Conservation (phyloP, 2,329 filamentous ascomycete genomes). For the Stemphylium beticola region DNA sequence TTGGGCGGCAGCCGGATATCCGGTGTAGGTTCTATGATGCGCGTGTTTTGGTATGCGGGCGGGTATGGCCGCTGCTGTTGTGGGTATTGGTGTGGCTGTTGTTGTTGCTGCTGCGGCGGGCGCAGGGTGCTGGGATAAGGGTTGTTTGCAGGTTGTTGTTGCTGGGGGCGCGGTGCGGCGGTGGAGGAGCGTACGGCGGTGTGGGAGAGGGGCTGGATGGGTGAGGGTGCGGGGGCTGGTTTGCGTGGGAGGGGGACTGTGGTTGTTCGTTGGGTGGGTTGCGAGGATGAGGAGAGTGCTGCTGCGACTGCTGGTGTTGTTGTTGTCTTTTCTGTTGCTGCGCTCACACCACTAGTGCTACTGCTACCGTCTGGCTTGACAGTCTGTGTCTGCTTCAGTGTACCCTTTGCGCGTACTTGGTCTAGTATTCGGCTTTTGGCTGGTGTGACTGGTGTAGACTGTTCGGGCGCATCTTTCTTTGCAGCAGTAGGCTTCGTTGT, state of each 20-base stretch:
- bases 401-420: constrained; percentile 34
- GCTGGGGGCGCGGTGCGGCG: constrained; percentile 7
- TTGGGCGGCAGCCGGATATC: constrained; percentile 34
- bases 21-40: constrained; percentile 29
- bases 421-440: constrained; percentile 41
- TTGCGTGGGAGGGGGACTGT: constrained; percentile 35
- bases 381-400: constrained; percentile 19
- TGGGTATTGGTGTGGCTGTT: background rate
- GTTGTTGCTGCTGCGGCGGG: no score
- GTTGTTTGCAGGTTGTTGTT: constrained; percentile 9
- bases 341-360: no score
- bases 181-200: background rate
- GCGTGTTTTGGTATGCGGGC: constrained; percentile 1
- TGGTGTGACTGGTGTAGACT: constrained; percentile 36
- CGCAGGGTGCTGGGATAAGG: background rate
- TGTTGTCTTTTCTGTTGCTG: background rate
- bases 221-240: constrained; percentile 22
- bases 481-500: constrained; percentile 15
- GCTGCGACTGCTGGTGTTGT: constrained; percentile 1
- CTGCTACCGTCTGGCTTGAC: background rate
- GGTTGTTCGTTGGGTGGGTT: constrained; percentile 14
- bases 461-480: constrained; percentile 19
- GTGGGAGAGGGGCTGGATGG: constrained; percentile 3
- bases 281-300: constrained; percentile 11
- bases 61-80: background rate